Conservation (phyloP, 192 early-diverging fungal genomes). For the Jimgerdemannia lactiflua region DNA sequence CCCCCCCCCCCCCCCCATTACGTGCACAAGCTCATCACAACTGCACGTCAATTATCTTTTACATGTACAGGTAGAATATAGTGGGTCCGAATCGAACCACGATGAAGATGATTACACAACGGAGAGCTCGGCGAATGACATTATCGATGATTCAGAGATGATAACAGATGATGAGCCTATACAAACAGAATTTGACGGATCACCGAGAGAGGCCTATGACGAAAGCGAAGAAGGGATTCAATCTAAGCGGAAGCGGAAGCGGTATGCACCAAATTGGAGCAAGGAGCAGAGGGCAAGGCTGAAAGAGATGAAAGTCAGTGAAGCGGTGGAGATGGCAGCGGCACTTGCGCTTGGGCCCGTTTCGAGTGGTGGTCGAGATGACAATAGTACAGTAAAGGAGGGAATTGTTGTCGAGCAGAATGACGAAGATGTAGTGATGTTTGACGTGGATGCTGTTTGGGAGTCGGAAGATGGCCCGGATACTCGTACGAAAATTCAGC, state of each 20-base stretch:
- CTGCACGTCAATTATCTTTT: not conserved
- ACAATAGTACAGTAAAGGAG: not conserved
- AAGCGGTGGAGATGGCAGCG: not conserved
- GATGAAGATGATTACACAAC: not conserved
- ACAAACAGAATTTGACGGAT: not conserved
- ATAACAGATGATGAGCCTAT: not conserved
- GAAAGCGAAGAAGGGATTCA: not conserved
- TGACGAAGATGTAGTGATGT: too few relatives aligned
- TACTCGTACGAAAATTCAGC: too few relatives aligned
- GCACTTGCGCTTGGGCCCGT: not conserved
- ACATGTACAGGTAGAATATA: not conserved
- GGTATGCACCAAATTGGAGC: not conserved
- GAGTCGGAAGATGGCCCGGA: too few relatives aligned
- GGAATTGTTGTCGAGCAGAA: too few relatives aligned
- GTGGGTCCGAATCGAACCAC: not conserved
- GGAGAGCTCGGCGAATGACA: not conserved
- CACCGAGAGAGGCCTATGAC: not conserved
- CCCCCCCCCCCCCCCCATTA: too few relatives aligned
- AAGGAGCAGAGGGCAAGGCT: not conserved
- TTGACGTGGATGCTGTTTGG: too few relatives aligned
- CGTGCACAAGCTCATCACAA: too few relatives aligned
- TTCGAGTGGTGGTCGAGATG: not conserved
- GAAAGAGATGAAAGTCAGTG: not conserved
- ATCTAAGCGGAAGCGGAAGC: not conserved
- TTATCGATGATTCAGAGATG: not conserved